A percentile compares a stretch with the other conserved stretches of the same genome.
phyloP scores from a whole-genome alignment of 2,329 filamentous ascomycete species.

The Botryotinia calthae region DNA sequence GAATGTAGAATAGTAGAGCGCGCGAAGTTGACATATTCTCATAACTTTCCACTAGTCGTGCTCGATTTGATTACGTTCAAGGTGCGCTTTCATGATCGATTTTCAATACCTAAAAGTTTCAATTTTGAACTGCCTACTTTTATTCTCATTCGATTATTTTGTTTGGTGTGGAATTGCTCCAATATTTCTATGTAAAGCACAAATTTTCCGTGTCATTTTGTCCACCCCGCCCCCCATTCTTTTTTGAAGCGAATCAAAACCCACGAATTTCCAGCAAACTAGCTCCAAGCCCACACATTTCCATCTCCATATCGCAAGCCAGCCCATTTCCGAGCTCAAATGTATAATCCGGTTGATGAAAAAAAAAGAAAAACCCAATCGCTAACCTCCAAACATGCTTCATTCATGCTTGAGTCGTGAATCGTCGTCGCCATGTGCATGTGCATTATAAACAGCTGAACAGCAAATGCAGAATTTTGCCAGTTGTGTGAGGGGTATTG shows the following conservation, averaged over 20 bases:
- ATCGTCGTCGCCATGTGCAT: conserved; percentile 20
- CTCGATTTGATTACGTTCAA: conserved; percentile 1
- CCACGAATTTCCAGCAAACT: conserved; percentile 8
- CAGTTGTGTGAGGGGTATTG: conserved; percentile 11
- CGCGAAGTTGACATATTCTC: conserved; percentile 13
- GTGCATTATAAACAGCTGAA: conserved; percentile 21
- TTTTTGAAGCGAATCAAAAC: conserved; percentile 16
- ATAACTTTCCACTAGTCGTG: conserved; percentile 7
- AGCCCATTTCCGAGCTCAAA: neutral
- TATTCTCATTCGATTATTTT: conserved; percentile 10
- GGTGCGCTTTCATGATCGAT: conserved; percentile 4
- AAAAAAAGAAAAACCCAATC: conserved; percentile 26
- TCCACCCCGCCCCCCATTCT: conserved; percentile 2
- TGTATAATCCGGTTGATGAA: conserved; percentile 6
- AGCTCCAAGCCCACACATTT: neutral
- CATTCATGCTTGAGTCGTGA: conserved; percentile 28
- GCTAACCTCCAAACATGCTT: conserved; percentile 33
- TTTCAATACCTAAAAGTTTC: neutral
- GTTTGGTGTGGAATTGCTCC: conserved; percentile 12
- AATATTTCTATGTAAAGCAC: conserved; percentile 10
- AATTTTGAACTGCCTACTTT: neutral
- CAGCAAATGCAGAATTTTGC: conserved; percentile 9
- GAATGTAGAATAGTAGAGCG: conserved; percentile 16
- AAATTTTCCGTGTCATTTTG: conserved; percentile 11
- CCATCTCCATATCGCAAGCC: neutral